Evolutionary conservation across 2,329 filamentous ascomycete species (phyloP), one percentile per base, ranked within the genome.

Genomic region (Colletotrichum destructivum): DNA sequence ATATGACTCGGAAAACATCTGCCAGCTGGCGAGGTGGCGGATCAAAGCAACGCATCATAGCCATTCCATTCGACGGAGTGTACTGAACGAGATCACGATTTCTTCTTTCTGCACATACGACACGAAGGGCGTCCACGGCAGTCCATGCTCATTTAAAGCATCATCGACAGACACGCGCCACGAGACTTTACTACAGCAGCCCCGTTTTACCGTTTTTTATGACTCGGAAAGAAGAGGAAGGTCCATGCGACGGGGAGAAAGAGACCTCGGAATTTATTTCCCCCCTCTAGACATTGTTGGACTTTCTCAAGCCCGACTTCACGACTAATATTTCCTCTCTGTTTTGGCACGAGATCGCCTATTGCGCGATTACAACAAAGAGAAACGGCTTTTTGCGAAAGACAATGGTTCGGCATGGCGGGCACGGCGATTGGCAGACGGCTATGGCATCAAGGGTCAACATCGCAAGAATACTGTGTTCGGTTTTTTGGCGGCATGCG

Each of bases 221-320:
- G 23, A 26, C 26, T 46, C n/a, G 44, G 60, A 38, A 42, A 23
- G 8, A 35, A 31, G 26, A 44, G 51, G 55, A 52, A 55, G 59
- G 40, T 63, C 38, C 69, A 49, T 9, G 62, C 49, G 44, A 62
- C 21, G 60, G 69, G 65, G 46, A 62, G 42, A 51, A 64, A 59
- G 46, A 62, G 42, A 51, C 44, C 52, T 42, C 49, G 42, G 26
- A n/a, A 35, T 31, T 60, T 59, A 9, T 35, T 18, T 11, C 66
- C 40, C 54, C n/a, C 23, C 31, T 55, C 46, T 60, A 63, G 57
- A 69, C 47, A 60, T 69, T 63, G 59, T 61, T 71, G 65, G 69
- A 60, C 65, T 69, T 69, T 57, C 65, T 71, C 65, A 60, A 64
- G 65, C 69, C 65, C 59, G 65, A 64, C 69, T 69, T 71, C 65